These are phyloP conservation scores for Acaromyces ingoldii DNA, from an alignment of 1,284 basidiomycete species.

Conservation along the genomic window DNA sequence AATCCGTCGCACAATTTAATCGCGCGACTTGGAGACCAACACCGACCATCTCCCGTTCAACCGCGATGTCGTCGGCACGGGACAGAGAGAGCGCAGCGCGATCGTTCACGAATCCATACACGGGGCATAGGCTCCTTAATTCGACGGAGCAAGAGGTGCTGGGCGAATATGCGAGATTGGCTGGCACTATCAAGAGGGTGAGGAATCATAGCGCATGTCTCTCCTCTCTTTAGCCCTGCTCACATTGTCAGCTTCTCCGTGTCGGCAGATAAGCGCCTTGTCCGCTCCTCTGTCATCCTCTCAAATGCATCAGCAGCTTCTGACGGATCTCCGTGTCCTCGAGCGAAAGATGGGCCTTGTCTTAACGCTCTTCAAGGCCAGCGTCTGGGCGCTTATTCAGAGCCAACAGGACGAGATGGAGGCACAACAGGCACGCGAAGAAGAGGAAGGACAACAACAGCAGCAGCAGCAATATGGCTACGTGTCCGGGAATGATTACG, in stretches of 20 bases:
- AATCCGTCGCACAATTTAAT: too few relatives aligned
- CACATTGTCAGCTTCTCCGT: conserved; percentile 54
- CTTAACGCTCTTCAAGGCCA: conserved; percentile 76
- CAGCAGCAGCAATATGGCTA: neutral
- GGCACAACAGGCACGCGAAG: conserved; percentile 18
- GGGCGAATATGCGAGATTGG: conserved; percentile 46
- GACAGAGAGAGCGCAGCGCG: too few relatives aligned
- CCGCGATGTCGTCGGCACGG: too few relatives aligned
- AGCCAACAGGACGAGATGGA: conserved; percentile 65
- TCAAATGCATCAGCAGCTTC: conserved; percentile 69
- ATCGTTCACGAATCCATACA: conserved; percentile 31
- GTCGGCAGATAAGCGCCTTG: conserved; percentile 59
- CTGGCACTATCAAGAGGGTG: conserved; percentile 39
- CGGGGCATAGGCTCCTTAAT: conserved; percentile 32
- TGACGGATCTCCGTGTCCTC: conserved; percentile 72
- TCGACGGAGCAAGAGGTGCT: conserved; percentile 38
- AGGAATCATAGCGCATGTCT: conserved; percentile 2
- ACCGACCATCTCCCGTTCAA: too few relatives aligned
- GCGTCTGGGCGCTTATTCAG: conserved; percentile 88
- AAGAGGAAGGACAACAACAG: conserved; percentile 4
- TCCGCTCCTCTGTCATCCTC: conserved; percentile 53
- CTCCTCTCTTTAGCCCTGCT: neutral
- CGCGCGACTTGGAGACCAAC: too few relatives aligned
- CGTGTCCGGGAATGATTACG: neutral
- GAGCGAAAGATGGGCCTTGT: conserved; percentile 88